A percentile compares a stretch with the other conserved stretches of the same genome.
Evolutionary conservation across 2,329 filamentous ascomycete genomes (phyloP).

Genomic region (Colletotrichum orbiculare): DNA sequence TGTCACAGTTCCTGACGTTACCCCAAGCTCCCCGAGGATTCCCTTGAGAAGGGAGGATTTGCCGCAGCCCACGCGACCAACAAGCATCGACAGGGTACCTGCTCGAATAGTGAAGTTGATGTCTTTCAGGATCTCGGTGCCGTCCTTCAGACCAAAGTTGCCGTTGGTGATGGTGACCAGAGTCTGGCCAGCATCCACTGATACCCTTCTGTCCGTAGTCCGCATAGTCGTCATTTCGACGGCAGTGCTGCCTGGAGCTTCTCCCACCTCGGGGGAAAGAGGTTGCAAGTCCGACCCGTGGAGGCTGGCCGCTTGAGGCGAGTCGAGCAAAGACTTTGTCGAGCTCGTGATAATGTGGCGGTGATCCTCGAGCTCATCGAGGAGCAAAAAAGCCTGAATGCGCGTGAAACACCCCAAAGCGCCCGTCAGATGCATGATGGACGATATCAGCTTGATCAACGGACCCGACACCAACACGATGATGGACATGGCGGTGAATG

Average conservation of each 20-base stretch:
- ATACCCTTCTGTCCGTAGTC: neutral
- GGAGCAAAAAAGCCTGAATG: constrained; percentile 47
- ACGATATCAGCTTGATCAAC: constrained; percentile 46
- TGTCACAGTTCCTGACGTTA: constrained; percentile 38
- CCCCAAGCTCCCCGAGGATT: constrained; percentile 49
- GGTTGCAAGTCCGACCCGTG: constrained; percentile 31
- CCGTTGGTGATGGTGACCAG: constrained; percentile 22
- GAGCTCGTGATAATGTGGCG: constrained; percentile 22
- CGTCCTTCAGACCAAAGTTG: constrained; percentile 37
- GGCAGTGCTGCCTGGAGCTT: neutral
- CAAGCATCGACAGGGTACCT: constrained; percentile 47
- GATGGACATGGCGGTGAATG: constrained; percentile 51
- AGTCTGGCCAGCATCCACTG: constrained; percentile 8
- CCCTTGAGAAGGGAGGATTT: constrained; percentile 54
- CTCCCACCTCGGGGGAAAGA: constrained; percentile 28
- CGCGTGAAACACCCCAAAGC: constrained; percentile 47
- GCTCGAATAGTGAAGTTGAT: constrained; percentile 40
- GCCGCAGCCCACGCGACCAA: constrained; percentile 57
- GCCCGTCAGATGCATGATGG: constrained; percentile 47
- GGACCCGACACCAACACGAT: constrained; percentile 48
- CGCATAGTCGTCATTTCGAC: constrained; percentile 12
- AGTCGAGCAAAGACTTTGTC: constrained; percentile 17
- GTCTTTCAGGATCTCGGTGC: constrained; percentile 38
- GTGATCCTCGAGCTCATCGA: constrained; percentile 41
- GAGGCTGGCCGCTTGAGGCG: neutral